Conservation (phyloP, 164 flowering plant species). For the Aristolochia contorta region DNA sequence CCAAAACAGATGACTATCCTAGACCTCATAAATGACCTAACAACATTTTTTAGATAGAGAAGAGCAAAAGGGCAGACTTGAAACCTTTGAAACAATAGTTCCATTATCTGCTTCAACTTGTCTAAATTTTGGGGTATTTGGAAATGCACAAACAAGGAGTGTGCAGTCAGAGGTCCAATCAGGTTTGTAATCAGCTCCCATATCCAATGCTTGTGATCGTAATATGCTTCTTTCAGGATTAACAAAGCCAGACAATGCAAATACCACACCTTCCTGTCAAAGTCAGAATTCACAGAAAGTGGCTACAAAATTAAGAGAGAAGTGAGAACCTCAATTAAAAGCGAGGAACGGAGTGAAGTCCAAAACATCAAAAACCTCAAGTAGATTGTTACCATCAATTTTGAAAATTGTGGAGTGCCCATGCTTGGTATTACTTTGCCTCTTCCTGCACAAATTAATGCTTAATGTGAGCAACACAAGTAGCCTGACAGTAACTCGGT, state of each 20-base stretch:
- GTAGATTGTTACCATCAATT: conserved; percentile 46
- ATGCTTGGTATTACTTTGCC: conserved; percentile 8
- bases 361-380: background rate
- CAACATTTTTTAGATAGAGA: no score
- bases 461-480: background rate
- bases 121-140: conserved; percentile 86
- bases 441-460: conserved; percentile 4
- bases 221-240: conserved; percentile 77
- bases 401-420: conserved; percentile 27
- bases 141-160: conserved; percentile 82
- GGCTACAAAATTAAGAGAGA: background rate
- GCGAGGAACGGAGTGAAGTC: background rate
- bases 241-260: conserved; percentile 90
- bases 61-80: background rate
- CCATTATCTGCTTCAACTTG: conserved; percentile 82
- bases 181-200: conserved; percentile 82
- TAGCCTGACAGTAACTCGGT: background rate
- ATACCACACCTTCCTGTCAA: conserved; percentile 85
- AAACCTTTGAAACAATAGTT: conserved; percentile 84
- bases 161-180: conserved; percentile 90
- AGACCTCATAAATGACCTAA: no score
- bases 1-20: no score
- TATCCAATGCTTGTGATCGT: conserved; percentile 73
- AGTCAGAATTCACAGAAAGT: background rate
- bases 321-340: background rate